A percentile compares a stretch with the other conserved stretches of the same genome.
Evolutionary conservation across 2,329 filamentous ascomycete genomes (phyloP).

Genomic region (Claviceps sp.): DNA sequence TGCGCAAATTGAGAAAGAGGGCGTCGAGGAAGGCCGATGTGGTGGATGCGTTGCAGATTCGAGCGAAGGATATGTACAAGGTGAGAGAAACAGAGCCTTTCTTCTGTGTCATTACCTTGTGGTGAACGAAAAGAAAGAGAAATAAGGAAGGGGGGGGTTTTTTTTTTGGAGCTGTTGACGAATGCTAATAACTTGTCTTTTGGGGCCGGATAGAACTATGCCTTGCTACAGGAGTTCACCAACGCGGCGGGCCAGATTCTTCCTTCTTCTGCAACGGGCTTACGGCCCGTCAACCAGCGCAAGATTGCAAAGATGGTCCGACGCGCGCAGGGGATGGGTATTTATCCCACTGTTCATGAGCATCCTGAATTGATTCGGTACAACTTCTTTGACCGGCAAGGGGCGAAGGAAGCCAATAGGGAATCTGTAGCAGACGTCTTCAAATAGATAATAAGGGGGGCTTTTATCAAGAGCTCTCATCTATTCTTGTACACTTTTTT

Average conservation of each 20-base stretch:
- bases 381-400: conserved; percentile 15
- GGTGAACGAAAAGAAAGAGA: neutral
- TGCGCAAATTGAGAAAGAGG: conserved; percentile 62
- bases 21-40: conserved; percentile 52
- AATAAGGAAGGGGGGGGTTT: neutral
- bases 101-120: too few species aligned
- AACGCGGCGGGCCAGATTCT: conserved; percentile 76
- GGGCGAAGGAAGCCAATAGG: too few species aligned
- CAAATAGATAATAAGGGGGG: too few species aligned
- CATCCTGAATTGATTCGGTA: conserved; percentile 68
- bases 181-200: neutral
- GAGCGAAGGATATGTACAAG: conserved; percentile 78
- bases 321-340: conserved; percentile 73
- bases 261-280: conserved; percentile 59
- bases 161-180: neutral
- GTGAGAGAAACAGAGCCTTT: conserved; percentile 29
- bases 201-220: conserved; percentile 57
- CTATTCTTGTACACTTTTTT: too few species aligned
- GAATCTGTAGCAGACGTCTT: too few species aligned
- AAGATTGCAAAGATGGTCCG: conserved; percentile 88
- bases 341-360: conserved; percentile 81
- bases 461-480: too few species aligned
- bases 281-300: conserved; percentile 81
- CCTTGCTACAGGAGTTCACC: conserved; percentile 80
- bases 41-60: conserved; percentile 66